Evolutionary conservation across 2,329 filamentous ascomycete genomes (phyloP), one percentile per base, ranked within the genome.

Genomic region (Paraphoma chrysanthemicola): DNA sequence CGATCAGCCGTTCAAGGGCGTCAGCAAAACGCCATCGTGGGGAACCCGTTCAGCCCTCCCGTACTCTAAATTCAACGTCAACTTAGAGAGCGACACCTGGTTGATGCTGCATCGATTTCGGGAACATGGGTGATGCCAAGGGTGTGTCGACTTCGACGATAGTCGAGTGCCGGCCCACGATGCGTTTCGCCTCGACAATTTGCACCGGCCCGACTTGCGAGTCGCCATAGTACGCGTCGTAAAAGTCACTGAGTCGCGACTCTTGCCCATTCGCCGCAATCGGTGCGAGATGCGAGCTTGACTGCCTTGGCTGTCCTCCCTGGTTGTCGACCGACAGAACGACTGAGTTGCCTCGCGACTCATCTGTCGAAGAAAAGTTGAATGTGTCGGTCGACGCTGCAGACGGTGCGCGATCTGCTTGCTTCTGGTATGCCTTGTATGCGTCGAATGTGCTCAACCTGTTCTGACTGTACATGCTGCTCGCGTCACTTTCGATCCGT

Each of bases 191-290:
- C 8, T 57, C 62, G 14, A 65, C 44, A 3, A 53, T 28, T 36
- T 54, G 49, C 16, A 57, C 48, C 16, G 51, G 23, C 11, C 51
- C 57, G 6, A 66, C 47, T 30, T 68, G 63, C 23, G 73, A 75
- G 17, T 71, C 62, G 17, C 74, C 70, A 59, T 75, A 78, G 60
- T 78, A 78, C 0, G 73, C 70, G 18, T 77, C 75, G 66, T 75
- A 77, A 60, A 78, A 75, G n/a, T 78, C 75, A 62, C 73, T 76
- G 45, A 77, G 63, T 16, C 72, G 68, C 2, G 66, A 38, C 11
- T 53, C 51, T n/a, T 53, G 44, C 7, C 44, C 33, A n/a, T 47
- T 46, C 2, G 43, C 43, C 12, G 44, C 29, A 8, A 44, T 11
- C 51, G 44, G 60, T 18, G 64, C 54, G 50, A 67, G 63, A 31